Base-by-base conservation (phyloP, 768 basidiomycete genomes). In the Suillus occidentalis region DNA sequence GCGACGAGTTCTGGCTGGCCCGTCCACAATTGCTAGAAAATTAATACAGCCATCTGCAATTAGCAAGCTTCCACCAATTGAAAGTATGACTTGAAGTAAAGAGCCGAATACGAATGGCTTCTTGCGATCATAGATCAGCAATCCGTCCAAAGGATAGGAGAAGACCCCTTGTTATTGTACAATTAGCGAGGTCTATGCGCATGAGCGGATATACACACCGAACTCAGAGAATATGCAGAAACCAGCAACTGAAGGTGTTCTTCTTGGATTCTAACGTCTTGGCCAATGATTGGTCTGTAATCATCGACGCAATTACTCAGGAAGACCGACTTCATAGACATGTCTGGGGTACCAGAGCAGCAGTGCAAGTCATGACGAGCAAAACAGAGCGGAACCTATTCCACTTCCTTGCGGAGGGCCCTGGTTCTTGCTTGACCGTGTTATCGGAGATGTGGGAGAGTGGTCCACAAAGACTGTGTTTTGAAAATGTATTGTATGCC, bases 1-100 rank as follows among this genome's bases (percentile, higher is more conserved):
- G 84, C 62, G 87, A 92, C 61, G 84, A 82, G 0, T 96, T 97
- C 76, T 97, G 95, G 95, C 73, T 81, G 8, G 78, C 80, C 36
- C 77, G 89, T 61, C 84, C 87, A 12, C 75, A 82, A 58, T 70
- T 93, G 31, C 79, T 92, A 62, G 75, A 71, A 16, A 77, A 76
- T 31, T 82, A 67, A 78, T 39, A n/a, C 22, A 37, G 6, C 28
- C 18, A 20, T n/a, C 22, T 14, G 13, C 49, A 50, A 47, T 84
- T 76, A 5, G 85, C 78, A 64, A 88, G 0, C 82, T 86, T 71
- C 85, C 87, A 4, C 77, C 86, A 0, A 94, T 72, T 2, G 85
- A 83, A 67, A 88, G 87, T 1, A 79, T 78, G 2, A 80, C 75
- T 52, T 87, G 79, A 65, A 83, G 75, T 9, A 78, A 28, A 12